These are phyloP conservation scores for Austroboletus rostrupii DNA, from an alignment of 1,284 basidiomycete species.

Conservation along the genomic window DNA sequence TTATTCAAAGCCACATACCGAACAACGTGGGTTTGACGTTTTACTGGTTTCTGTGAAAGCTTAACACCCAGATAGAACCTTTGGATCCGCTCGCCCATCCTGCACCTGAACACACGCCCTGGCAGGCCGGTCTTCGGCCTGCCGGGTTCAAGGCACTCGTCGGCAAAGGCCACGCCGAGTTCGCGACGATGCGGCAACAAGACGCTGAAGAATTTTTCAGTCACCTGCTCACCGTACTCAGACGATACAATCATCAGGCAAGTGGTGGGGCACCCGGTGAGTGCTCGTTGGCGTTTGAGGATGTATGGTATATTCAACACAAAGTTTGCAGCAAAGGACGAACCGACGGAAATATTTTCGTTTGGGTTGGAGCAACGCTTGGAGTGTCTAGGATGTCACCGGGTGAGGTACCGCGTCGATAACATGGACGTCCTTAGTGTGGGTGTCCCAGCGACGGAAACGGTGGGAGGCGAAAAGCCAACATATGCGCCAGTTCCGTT, in stretches of 20 bases:
- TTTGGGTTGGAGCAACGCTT: constrained; percentile 86
- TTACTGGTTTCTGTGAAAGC: background rate
- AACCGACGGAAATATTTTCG: constrained; percentile 74
- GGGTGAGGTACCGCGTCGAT: constrained; percentile 89
- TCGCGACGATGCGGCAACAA: constrained; percentile 95
- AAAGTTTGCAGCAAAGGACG: constrained; percentile 28
- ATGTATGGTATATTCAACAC: background rate
- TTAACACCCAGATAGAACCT: constrained; percentile 18
- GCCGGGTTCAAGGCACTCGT: constrained; percentile 86
- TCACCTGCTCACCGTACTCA: constrained; percentile 71
- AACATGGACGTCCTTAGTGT: constrained; percentile 76
- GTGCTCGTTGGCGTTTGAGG: background rate
- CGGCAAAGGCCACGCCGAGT: constrained; percentile 92
- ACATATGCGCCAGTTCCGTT: constrained; percentile 73
- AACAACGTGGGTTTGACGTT: constrained; percentile 15
- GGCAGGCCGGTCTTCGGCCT: constrained; percentile 87
- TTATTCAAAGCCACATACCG: constrained; percentile 58
- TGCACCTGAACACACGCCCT: constrained; percentile 45
- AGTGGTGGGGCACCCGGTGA: constrained; percentile 35
- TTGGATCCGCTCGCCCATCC: constrained; percentile 33
- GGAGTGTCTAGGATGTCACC: constrained; percentile 77
- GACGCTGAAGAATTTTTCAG: constrained; percentile 95
- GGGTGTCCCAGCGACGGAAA: constrained; percentile 58
- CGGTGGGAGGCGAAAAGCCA: constrained; percentile 39
- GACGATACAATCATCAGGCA: constrained; percentile 61